Evolutionary conservation across 2,329 filamentous ascomycete genomes (phyloP).

Genomic region (Madurella fahalii): DNA sequence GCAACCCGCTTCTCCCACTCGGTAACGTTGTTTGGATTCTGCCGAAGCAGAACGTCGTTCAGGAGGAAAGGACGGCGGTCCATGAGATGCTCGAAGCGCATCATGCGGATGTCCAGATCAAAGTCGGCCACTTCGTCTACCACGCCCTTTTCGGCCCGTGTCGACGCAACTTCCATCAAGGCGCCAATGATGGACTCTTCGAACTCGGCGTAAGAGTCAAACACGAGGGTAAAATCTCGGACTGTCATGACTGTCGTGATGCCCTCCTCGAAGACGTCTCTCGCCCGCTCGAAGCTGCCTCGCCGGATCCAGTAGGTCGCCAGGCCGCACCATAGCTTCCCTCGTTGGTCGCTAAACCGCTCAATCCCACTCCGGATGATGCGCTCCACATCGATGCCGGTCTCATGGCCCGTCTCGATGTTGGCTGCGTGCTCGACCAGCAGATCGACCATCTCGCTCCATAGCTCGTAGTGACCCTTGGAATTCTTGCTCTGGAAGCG

Average conservation of each 20-base stretch:
- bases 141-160: conserved; percentile 72
- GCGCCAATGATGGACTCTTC: conserved; percentile 92
- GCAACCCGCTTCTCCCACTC: conserved; percentile 98
- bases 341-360: conserved; percentile 87
- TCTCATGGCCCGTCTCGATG: conserved; percentile 74
- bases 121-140: conserved; percentile 82
- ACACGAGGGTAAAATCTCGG: conserved; percentile 92
- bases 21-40: conserved; percentile 92
- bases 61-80: conserved; percentile 91
- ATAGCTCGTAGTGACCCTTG: conserved; percentile 93
- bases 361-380: conserved; percentile 91
- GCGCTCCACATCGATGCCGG: conserved; percentile 82
- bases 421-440: conserved; percentile 86
- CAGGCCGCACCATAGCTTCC: conserved; percentile 89
- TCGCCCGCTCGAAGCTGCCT: conserved; percentile 85
- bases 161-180: conserved; percentile 82
- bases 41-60: conserved; percentile 89
- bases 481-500: conserved; percentile 88
- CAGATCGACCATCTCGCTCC: conserved; percentile 95
- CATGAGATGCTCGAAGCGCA: conserved; percentile 98
- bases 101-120: conserved; percentile 93
- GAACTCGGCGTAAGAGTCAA: conserved; percentile 94
- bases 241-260: conserved; percentile 99
- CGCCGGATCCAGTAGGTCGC: conserved; percentile 95
- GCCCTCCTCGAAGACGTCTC: conserved; percentile 93